Base-by-base conservation (phyloP, 2,329 filamentous ascomycete species). In the Phyllosticta citriasiana region DNA sequence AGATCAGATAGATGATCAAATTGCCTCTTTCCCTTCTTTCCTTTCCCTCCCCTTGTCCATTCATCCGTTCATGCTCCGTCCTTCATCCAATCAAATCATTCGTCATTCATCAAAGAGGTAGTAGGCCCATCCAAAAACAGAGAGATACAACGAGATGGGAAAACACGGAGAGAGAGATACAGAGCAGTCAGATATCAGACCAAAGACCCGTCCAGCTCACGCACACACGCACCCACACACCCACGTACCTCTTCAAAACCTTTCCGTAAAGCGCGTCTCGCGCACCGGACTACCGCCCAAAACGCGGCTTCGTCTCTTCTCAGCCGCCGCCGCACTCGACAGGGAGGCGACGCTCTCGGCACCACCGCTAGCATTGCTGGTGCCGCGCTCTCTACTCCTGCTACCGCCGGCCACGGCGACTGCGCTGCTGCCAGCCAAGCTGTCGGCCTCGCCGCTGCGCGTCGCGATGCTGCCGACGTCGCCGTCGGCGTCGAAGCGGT, bases 391-490 rank as follows among this genome's bases (percentile, higher is more conserved):
- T 25, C 22, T 3, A 26, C 52, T 27, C 52, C 52, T 25, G 7
- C 22, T 27, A 22, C 25, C 19, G 22, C 25, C 19, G 22, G 52
- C 52, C 12, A n/a, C 52, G 19, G 22, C 12, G 6, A n/a, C n/a
- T 2, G 12, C 16, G 10, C 52, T 24, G 10, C 52, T 24, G 22
- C 51, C 56, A 14, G 8, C 26, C 35, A 70, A 6, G 63, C 70
- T 6, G 67, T 65, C 2, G 74, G 73, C n/a, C 70, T 72, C 54
- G 51, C 22, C 19, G 12, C 33, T 19, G 40, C 58, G 19, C 22
- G 52, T 27, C 14, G 22, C 52, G 22, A 24, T 53, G 19, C 25
- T 27, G 52, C 25, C 52, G 10, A 27, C 52, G 9, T 27, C 52
- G 52, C 22, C 22, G 25, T 24, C 52, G 25, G 4, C 16, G 8